phyloP scores from a whole-genome alignment of 495 filamentous ascomycete genomes.

The Xylaria intraflava region DNA sequence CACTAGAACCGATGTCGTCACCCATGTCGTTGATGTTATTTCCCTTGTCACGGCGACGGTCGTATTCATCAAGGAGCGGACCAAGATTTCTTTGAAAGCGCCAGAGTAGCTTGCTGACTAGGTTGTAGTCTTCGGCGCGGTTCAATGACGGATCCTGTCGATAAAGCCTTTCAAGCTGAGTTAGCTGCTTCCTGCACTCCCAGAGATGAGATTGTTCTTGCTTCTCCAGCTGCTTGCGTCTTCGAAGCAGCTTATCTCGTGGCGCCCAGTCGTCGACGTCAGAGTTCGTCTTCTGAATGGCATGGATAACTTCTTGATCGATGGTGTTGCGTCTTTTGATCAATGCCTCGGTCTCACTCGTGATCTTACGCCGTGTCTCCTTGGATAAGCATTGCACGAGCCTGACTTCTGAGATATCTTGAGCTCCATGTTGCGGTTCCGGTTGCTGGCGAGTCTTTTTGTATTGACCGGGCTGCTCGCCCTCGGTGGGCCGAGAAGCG shows the following conservation, averaged over 20 bases:
- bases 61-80: constrained; percentile 1
- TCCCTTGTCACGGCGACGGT: neutral
- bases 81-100: constrained; percentile 9
- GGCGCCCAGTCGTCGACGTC: neutral
- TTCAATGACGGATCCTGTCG: neutral
- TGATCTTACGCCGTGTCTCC: neutral
- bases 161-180: constrained; percentile 3
- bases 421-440: neutral
- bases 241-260: constrained; percentile 1
- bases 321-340: constrained; percentile 6
- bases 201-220: neutral
- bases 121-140: neutral
- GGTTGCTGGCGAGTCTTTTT: neutral
- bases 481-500: neutral
- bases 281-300: neutral
- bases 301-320: constrained; percentile 4
- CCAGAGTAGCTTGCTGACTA: constrained; percentile 4
- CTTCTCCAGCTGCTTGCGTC: neutral
- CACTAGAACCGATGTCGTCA: neutral
- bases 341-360: neutral
- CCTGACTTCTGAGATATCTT: neutral
- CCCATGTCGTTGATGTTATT: neutral
- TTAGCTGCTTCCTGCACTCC: neutral
- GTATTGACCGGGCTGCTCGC: neutral
- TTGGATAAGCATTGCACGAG: neutral